These are phyloP conservation scores for Datisca glomerata DNA, from an alignment of 306 rosid species.

Conservation along the genomic window DNA sequence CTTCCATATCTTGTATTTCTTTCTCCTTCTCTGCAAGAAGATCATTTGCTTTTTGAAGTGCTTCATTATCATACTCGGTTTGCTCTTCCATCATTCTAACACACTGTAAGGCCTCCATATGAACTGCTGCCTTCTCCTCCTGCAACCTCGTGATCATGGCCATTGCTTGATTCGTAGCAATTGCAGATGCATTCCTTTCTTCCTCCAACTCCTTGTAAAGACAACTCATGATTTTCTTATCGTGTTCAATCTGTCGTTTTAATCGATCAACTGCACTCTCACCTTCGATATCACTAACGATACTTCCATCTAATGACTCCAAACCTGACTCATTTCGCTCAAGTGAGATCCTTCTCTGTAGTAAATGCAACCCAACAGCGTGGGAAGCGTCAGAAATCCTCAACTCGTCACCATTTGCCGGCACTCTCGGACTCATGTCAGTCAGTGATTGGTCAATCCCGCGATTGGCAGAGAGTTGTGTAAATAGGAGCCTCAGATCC, in stretches of 20 bases:
- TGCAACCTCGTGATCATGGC: constrained; percentile 72
- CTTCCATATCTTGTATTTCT: constrained; percentile 43
- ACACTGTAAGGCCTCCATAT: constrained; percentile 70
- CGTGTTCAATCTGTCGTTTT: constrained; percentile 76
- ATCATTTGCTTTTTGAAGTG: constrained; percentile 49
- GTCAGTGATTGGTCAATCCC: constrained; percentile 39
- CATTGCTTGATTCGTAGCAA: constrained; percentile 50
- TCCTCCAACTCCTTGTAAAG: constrained; percentile 70
- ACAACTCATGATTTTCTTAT: constrained; percentile 49
- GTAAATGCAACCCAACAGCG: constrained; percentile 49
- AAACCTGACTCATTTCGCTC: constrained; percentile 86
- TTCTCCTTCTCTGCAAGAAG: constrained; percentile 53
- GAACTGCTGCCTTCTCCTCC: constrained; percentile 60
- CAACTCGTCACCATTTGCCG: constrained; percentile 46
- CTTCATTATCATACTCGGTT: constrained; percentile 51
- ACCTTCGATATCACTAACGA: constrained; percentile 39
- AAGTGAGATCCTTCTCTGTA: constrained; percentile 65
- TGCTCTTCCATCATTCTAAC: constrained; percentile 57
- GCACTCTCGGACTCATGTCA: constrained; percentile 68
- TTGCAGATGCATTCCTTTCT: constrained; percentile 66
- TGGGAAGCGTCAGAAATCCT: constrained; percentile 44
- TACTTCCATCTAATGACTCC: constrained; percentile 71
- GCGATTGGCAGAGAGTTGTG: constrained; percentile 62
- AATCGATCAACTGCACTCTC: constrained; percentile 40
- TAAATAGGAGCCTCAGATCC: constrained; percentile 54